Base-by-base conservation (phyloP, 345 rosid species). In the Populus ilicifolia region DNA sequence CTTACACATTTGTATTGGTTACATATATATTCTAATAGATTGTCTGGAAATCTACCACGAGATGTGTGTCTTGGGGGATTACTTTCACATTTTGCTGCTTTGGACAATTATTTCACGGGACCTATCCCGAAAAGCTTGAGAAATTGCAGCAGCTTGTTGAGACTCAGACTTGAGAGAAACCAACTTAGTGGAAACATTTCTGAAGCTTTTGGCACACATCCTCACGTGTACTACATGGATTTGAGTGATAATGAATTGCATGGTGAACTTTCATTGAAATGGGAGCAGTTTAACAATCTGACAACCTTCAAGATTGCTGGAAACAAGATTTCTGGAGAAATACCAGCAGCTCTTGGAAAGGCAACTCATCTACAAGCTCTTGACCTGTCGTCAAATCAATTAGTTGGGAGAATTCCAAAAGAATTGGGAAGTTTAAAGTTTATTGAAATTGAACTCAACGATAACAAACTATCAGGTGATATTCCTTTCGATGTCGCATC, bases 11-110 rank as follows among this genome's bases (percentile, higher is more conserved):
- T 67, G n/a, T 1, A 17, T 5, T 0, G 0, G 0, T 67, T 67
- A 16, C 0, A 8, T 6, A 8, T 67, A n/a, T 0, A 7, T 67
- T 7, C 13, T 20, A 67, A 67, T 67, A 35, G 44, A 5, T 67
- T 67, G 12, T 17, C 44, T 35, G 70, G 70, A 18, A 44, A 8
- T 8, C 8, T 67, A 5, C 70, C 35, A 33, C 35, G 35, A 33
- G 35, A 33, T 33, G 25, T 56, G 13, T 56, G 62, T 13, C 27
- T 9, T 56, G 62, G 59, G 18, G 27, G 62, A 23, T 21, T 21
- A 56, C 62, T 56, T 56, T 13, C 0, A 2, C 0, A 0, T 29
- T 10, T 14, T 1, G 0, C 8, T 8, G 21, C 1, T 0, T 1
- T 0, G 0, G 4, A 71, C 0, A 71, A 71, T 5, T 0, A 52